Conservation (phyloP, 305 asterid species). For the Striga hermonthica region DNA sequence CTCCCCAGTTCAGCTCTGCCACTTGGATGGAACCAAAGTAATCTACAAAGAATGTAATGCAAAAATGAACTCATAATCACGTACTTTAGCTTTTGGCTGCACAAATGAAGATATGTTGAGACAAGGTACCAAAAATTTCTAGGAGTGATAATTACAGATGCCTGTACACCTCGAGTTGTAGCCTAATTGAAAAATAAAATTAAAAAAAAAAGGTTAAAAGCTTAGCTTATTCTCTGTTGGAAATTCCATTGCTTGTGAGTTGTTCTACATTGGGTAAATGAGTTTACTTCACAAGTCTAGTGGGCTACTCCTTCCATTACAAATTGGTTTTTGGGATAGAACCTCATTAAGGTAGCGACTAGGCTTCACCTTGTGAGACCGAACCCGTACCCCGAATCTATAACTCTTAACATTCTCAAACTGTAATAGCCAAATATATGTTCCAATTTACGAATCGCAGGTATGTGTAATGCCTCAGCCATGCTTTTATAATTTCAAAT, state of each 20-base stretch:
- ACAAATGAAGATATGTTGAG: background rate
- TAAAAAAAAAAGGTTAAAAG: background rate
- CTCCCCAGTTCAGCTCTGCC: slow-evolving; percentile 90
- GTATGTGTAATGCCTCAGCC: background rate
- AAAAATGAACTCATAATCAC: slow-evolving; percentile 5
- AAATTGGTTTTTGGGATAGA: too few species aligned
- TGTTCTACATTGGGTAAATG: too few species aligned
- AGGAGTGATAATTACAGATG: too few species aligned
- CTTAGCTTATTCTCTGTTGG: too few species aligned
- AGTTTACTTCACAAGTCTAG: too few species aligned
- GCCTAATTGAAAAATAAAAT: too few species aligned
- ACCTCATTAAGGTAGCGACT: too few species aligned
- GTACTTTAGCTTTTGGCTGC: background rate
- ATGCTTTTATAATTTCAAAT: background rate
- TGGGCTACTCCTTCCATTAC: too few species aligned
- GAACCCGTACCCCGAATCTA: too few species aligned
- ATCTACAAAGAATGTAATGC: slow-evolving; percentile 41
- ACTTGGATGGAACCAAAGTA: slow-evolving; percentile 78
- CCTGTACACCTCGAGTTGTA: too few species aligned
- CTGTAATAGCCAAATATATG: background rate
- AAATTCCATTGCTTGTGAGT: too few species aligned
- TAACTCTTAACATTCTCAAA: background rate
- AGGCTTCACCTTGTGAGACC: too few species aligned
- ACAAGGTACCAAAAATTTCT: background rate
- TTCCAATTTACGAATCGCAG: background rate